Evolutionary conservation across 148 eudicot species (phyloP).

Genomic region (Talinum fruticosum): DNA sequence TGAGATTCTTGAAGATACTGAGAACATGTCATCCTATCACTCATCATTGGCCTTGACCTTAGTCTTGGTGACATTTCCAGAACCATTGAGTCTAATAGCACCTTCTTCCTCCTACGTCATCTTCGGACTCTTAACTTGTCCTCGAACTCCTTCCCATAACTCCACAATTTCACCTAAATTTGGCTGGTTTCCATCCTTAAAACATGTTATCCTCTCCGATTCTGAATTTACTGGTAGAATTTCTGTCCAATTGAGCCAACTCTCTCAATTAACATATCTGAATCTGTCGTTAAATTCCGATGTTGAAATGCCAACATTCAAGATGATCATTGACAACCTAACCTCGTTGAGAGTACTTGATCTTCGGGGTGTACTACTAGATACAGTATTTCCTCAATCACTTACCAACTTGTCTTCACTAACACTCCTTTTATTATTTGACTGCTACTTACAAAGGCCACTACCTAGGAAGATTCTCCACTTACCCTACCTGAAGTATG

Average conservation of each 20-base stretch:
- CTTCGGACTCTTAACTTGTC: not conserved
- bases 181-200: no score
- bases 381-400: no score
- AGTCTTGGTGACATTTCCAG: not conserved
- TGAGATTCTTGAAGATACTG: no score
- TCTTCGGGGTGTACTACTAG: no score
- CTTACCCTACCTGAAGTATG: constrained; percentile 15
- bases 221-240: not conserved
- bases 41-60: not conserved
- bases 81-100: not conserved
- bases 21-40: not conserved
- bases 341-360: no score
- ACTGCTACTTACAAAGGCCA: constrained; percentile 9
- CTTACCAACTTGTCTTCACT: constrained; percentile 22
- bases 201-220: not conserved
- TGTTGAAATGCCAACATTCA: not conserved
- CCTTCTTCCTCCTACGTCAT: not conserved
- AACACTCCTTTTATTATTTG: not conserved
- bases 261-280: not conserved
- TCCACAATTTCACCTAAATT: not conserved
- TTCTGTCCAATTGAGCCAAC: not conserved
- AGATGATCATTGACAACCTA: not conserved
- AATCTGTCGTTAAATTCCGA: not conserved
- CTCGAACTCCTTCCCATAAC: not conserved
- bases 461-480: constrained; percentile 18